Evolutionary conservation across 139 green algal species (phyloP).

Genomic region (Trebouxia sp.): DNA sequence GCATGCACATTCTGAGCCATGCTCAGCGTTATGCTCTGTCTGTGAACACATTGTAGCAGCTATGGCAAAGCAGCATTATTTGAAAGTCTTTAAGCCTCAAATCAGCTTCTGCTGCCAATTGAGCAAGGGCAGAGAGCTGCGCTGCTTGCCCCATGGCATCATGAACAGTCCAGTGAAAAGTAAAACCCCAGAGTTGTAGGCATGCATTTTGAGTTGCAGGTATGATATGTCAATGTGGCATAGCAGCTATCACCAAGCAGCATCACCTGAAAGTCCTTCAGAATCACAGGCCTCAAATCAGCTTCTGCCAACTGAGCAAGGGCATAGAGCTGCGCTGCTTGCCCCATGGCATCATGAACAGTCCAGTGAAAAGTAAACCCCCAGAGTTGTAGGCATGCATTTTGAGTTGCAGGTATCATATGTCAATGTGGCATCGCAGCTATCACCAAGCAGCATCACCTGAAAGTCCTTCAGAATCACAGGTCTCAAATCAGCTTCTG

Average conservation of each 20-base stretch:
- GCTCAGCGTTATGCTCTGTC: not conserved
- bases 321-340: constrained; percentile 18
- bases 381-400: no score
- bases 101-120: constrained; percentile 52
- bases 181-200: no score
- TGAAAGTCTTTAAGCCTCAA: constrained; percentile 81
- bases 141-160: constrained; percentile 57
- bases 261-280: constrained; percentile 75
- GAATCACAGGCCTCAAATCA: constrained; percentile 69
- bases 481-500: constrained; percentile 66
- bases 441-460: constrained; percentile 15
- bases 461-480: constrained; percentile 81
- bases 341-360: constrained; percentile 70
- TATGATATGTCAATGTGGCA: no score
- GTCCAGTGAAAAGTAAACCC: constrained; percentile 85
- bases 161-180: constrained; percentile 82
- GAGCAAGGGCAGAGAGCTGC: constrained; percentile 33
- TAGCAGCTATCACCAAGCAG: not conserved
- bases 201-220: no score
- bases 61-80: not conserved
- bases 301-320: constrained; percentile 49
- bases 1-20: no score
- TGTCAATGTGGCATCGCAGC: no score
- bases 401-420: no score
- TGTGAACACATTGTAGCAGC: not conserved